Percentiles rank a stretch among this genome's conserved stretches.
Evolutionary conservation across 2,329 filamentous ascomycete genomes (phyloP).

Genomic region (Aureobasidium sp.): DNA sequence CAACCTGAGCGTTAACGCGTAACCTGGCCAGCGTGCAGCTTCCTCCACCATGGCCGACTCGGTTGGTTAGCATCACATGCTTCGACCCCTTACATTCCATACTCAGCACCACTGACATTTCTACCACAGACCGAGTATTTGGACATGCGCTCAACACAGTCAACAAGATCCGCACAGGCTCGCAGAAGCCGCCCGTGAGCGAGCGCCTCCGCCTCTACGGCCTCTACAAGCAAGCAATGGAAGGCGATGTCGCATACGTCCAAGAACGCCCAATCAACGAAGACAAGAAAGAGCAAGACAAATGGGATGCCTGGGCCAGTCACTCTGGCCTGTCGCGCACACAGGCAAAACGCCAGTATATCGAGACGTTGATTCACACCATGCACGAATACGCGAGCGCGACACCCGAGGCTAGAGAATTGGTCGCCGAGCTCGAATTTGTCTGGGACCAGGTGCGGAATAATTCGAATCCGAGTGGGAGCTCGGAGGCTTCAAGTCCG

Average conservation of each 20-base stretch:
- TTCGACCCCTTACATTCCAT: background rate
- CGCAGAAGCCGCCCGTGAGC: conserved; percentile 73
- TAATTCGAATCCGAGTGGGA: conserved; percentile 35
- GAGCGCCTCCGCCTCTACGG: conserved; percentile 92
- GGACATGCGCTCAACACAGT: conserved; percentile 98
- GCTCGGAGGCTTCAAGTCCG: conserved; percentile 11
- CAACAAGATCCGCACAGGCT: conserved; percentile 93
- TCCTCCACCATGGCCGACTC: conserved; percentile 25
- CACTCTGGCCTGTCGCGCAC: conserved; percentile 78
- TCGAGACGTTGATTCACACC: conserved; percentile 87
- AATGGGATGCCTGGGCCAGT: conserved; percentile 83
- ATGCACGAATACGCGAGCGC: conserved; percentile 92
- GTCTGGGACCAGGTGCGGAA: conserved; percentile 98
- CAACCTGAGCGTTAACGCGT: background rate
- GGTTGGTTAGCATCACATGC: conserved; percentile 22
- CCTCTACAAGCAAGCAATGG: conserved; percentile 98
- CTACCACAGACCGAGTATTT: conserved; percentile 72
- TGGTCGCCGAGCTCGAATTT: conserved; percentile 94
- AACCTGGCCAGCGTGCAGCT: background rate
- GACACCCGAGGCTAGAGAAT: conserved; percentile 75
- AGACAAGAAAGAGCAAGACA: conserved; percentile 32
- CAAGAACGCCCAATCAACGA: conserved; percentile 68
- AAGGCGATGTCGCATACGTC: conserved; percentile 90
- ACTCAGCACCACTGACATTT: background rate
- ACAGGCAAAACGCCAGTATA: conserved; percentile 89